Percentiles rank a stretch among this genome's conserved stretches.
Conservation (phyloP, 176 grass and related monocot genomes). For the Carex myosuroides region DNA sequence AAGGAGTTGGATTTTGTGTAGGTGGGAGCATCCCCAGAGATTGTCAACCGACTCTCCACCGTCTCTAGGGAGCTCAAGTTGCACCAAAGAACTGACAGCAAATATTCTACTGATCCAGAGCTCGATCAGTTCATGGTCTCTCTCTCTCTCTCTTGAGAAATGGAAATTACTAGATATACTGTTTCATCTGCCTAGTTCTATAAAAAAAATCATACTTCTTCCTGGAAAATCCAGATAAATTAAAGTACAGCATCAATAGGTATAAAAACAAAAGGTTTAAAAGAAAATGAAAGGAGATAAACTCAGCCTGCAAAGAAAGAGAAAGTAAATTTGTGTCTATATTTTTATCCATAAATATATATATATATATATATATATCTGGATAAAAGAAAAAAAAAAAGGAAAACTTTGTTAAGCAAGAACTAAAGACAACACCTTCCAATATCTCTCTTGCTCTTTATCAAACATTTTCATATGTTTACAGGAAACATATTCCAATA, state of each 20-base stretch:
- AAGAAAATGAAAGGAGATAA: not conserved
- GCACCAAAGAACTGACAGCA: conserved; percentile 6
- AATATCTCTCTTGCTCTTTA: not conserved
- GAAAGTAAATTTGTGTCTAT: not conserved
- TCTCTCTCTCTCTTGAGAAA: not conserved
- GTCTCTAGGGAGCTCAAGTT: conserved; percentile 44
- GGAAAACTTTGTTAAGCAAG: not conserved
- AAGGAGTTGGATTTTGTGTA: conserved; percentile 24
- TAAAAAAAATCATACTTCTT: too few relatives aligned
- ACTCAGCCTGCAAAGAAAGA: not conserved
- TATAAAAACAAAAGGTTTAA: not conserved
- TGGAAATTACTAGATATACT: conserved; percentile 4
- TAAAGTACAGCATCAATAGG: too few relatives aligned
- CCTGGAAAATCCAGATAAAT: too few relatives aligned
- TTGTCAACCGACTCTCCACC: conserved; percentile 40
- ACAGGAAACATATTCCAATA: conserved; percentile 58
- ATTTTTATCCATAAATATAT: not conserved
- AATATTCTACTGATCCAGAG: conserved; percentile 48
- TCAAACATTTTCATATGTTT: not conserved
- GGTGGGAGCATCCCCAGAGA: conserved; percentile 69
- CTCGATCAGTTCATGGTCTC: conserved; percentile 88
- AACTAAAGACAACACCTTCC: not conserved
- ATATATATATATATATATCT: too few relatives aligned
- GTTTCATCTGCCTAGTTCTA: not conserved
- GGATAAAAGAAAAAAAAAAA: not conserved